Evolutionary conservation across 2,329 filamentous ascomycete species (phyloP), one percentile per base, ranked within the genome.

Genomic region (Pestalotiopsis sp.): DNA sequence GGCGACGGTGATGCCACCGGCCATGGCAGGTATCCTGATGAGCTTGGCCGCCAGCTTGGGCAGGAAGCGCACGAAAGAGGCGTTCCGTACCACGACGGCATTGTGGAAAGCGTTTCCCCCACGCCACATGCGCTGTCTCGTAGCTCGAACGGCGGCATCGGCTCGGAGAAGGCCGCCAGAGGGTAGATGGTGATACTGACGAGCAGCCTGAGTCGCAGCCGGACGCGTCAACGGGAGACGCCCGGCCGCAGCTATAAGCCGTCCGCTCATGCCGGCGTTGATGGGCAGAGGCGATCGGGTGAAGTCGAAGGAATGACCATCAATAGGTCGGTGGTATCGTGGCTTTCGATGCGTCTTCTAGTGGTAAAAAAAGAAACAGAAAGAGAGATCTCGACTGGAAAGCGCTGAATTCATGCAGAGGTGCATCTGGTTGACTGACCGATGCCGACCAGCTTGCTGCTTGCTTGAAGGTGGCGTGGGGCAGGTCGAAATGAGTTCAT

Each of bases 41-140:
- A 99, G 92, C 83, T 98, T 99, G 77, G 96, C 82, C n/a, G 96
- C 90, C 64, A 99, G 86, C 78, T 93, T 95, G 1, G 97, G 97
- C 39, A 99, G 83, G 70, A 91, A 85, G 63, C 90, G 84, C 58
- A 82, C 87, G 74, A 91, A 92, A 6, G 89, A 91, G 27, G 85
- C 89, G 78, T 91, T 91, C 68, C 90, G 86, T 11, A 86, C 85
- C 62, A 85, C 83, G 61, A 91, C 89, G 49, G 88, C 87, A 84
- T 97, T 97, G 81, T 97, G 95, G 74, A 97, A 93, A 25, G 91
- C 88, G 76, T 93, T 96, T 64, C 92, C 92, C 13, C 91, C 85
- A n/a, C 93, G 91, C 91, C 93, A 96, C 79, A 91, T 86, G 70
- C 91, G 88, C 67, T 87, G 85, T 79, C 88, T 83, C 76, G 88